Evolutionary conservation across 768 basidiomycete genomes (phyloP), one percentile per base, ranked within the genome.

Genomic region (Tylopilus sp.): DNA sequence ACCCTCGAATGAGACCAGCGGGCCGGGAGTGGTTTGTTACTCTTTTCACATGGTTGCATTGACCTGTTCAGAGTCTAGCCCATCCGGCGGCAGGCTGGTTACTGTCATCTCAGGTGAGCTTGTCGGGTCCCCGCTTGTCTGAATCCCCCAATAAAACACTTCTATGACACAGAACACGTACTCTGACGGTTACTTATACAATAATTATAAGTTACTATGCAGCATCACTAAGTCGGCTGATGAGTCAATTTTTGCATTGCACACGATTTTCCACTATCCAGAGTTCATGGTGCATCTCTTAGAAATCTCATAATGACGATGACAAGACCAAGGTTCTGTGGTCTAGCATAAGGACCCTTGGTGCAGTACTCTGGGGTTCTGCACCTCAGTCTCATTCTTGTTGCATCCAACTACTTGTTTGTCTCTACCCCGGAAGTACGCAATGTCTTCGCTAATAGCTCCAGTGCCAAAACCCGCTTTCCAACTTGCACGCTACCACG

Each of bases 401-500:
- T 39, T 39, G n/a, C 20, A 36, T 36, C n/a, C 28, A 10, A 28
- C 28, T 8, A 7, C 13, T 38, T 10, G 7, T 18, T 9, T 10
- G 2, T 38, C 36, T 8, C 10, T 18, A 3, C 36, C 8, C 20
- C 38, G 12, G 18, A 21, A 39, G 38, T 39, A 11, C 53, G 44
- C 23, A 1, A 59, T 53, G 53, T 28, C 28, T 7, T 4, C 53
- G 2, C 12, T 56, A 1, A 40, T 56, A 43, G 4, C 22, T 17
- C 60, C 67, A 10, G 52, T 55, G 6, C 62, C 66, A 3, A 64
- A 67, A n/a, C 71, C 73, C 8, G 40, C 47, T 6, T 66, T 69
- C 4, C 61, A 58, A 10, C 63, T 72, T 6, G 69, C 68, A 13
- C 65, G 61, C 6, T 70, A 75, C 57, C 71, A 75, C 20, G 56